Evolutionary conservation across 805 yeast genomes (phyloP).

Genomic region (Candida schatavii): DNA sequence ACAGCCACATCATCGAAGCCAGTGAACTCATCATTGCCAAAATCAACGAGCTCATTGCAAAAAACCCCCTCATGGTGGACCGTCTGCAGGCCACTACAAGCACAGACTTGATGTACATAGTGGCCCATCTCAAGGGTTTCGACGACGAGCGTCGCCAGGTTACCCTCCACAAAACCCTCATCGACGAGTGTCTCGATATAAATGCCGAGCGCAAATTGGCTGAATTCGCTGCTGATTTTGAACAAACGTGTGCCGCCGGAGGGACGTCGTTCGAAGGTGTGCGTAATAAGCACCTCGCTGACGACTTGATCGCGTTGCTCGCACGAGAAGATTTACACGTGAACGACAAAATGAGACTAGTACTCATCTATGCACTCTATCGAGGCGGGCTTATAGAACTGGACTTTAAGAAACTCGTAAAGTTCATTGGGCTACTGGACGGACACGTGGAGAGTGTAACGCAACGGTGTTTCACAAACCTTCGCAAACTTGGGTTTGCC

Average conservation of each 20-base stretch:
- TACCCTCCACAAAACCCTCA: conserved; percentile 56
- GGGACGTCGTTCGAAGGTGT: conserved; percentile 70
- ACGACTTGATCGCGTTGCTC: conserved; percentile 56
- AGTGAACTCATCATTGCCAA: conserved; percentile 57
- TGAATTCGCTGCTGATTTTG: conserved; percentile 73
- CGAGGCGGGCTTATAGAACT: conserved; percentile 76
- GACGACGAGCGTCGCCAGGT: conserved; percentile 63
- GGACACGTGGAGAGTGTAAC: conserved; percentile 55
- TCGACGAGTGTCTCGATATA: conserved; percentile 61
- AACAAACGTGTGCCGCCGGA: conserved; percentile 74
- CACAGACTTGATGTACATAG: conserved; percentile 70
- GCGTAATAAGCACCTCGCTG: conserved; percentile 57
- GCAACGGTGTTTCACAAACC: conserved; percentile 45
- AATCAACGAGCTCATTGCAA: conserved; percentile 62
- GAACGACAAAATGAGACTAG: conserved; percentile 70
- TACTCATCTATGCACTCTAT: conserved; percentile 71
- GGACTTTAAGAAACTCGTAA: conserved; percentile 69
- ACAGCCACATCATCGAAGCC: conserved; percentile 72
- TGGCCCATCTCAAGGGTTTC: conserved; percentile 65
- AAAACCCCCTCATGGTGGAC: conserved; percentile 75
- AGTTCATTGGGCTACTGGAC: conserved; percentile 47
- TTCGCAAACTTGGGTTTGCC: conserved; percentile 53
- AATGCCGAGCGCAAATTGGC: conserved; percentile 60
- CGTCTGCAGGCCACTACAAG: conserved; percentile 61
- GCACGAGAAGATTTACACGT: conserved; percentile 46